phyloP scores from a whole-genome alignment of 2,329 filamentous ascomycete genomes.

The Talaromyces albobiverticillius region DNA sequence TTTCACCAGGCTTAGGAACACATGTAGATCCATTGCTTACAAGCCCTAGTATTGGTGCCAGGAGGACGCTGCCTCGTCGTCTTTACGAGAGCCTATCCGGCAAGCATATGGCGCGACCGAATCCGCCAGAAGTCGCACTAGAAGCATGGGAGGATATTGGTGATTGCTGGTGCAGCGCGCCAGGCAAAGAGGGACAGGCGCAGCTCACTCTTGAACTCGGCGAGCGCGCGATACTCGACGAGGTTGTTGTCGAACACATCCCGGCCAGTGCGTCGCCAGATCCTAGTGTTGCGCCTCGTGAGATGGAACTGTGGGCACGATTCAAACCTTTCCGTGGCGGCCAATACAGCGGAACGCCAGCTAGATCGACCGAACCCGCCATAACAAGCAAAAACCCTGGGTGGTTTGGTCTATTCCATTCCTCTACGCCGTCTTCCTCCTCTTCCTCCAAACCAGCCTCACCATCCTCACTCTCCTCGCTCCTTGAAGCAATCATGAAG shows the following conservation, averaged over 20 bases:
- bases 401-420: conserved; percentile 12
- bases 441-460: neutral
- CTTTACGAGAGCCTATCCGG: conserved; percentile 17
- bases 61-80: conserved; percentile 20
- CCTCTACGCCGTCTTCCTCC: neutral
- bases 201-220: conserved; percentile 40
- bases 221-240: conserved; percentile 60
- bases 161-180: conserved; percentile 78
- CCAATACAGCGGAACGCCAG: neutral
- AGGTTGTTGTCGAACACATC: conserved; percentile 72
- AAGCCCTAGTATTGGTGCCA: conserved; percentile 52
- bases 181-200: conserved; percentile 41
- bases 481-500: conserved; percentile 31
- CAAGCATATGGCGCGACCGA: conserved; percentile 20
- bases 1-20: conserved; percentile 65
- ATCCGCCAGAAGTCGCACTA: conserved; percentile 57
- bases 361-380: neutral
- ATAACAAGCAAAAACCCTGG: neutral
- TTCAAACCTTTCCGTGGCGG: conserved; percentile 36
- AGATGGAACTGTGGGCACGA: conserved; percentile 68
- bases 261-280: conserved; percentile 60
- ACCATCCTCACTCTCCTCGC: conserved; percentile 17
- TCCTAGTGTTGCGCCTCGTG: conserved; percentile 59
- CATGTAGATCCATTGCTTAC: conserved; percentile 58
- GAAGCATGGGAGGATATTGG: conserved; percentile 71